Base-by-base conservation (phyloP, 306 rosid species). In the Malus sieversii region DNA sequence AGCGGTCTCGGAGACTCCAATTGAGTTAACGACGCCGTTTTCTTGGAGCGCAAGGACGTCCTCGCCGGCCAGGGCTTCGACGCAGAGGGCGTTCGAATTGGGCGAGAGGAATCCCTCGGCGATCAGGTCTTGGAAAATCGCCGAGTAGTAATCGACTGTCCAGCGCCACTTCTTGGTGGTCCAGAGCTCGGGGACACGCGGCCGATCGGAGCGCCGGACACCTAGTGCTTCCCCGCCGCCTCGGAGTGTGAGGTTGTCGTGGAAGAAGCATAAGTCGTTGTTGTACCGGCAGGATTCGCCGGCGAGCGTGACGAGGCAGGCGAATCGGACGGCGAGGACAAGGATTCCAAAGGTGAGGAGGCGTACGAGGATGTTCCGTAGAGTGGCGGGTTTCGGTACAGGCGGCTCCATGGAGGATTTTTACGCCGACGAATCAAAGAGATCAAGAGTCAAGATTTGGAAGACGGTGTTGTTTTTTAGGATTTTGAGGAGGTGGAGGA, bases 221-320 rank as follows among this genome's bases (percentile, higher is more conserved):
- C 65, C 23, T 7, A 55, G 11, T 33, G 8, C 6, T 8, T 60
- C 48, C 2, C 22, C 25, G 3, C 64, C 12, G 30, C 70, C n/a
- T 18, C 6, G 25, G 68, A 71, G 4, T 1, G 3, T 58, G 60
- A 68, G 64, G 18, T 69, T 77, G 1, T 76, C 77, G 0, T 76
- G 77, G 82, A 87, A 87, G 85, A 88, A 82, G 77, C 88, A 86
- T 72, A 84, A 81, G 52, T 73, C 78, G 63, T 76, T 70, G 65
- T 68, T 30, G 74, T 85, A 64, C 78, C 72, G 30, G 63, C 88
- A 82, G n/a, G 85, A 75, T 52, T 78, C 78, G 11, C 86, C 85
- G 52, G 73, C 70, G 20, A 88, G 82, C 13, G 86, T 73, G 85
- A 84, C 67, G 61, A 84, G 40, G 83, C 82, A 84, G 14, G 90